Conservation (phyloP, 2,329 filamentous ascomycete species). For the Sporothrix schenckii region DNA sequence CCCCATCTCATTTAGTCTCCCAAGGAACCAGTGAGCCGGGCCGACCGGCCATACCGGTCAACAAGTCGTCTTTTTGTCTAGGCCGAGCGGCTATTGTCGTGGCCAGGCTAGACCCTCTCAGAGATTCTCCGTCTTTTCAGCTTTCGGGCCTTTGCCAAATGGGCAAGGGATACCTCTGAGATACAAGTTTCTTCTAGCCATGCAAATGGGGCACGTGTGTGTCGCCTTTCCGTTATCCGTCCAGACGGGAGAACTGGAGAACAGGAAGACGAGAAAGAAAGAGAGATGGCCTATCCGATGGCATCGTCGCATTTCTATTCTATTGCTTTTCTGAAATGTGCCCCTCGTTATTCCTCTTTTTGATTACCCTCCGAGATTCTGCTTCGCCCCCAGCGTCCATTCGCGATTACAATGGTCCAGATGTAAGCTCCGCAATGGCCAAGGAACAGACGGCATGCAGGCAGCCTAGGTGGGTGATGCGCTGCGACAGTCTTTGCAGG, state of each 20-base stretch:
- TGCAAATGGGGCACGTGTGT: background rate
- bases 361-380: background rate
- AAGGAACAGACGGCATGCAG: background rate
- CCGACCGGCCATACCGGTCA: slow-evolving; percentile 24
- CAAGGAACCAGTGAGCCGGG: slow-evolving; percentile 8
- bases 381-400: background rate
- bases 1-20: background rate
- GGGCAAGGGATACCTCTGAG: background rate
- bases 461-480: slow-evolving; percentile 10
- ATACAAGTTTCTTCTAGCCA: background rate
- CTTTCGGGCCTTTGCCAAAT: slow-evolving; percentile 3
- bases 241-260: background rate
- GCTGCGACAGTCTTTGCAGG: slow-evolving; percentile 14
- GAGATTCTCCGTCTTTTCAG: background rate
- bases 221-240: background rate
- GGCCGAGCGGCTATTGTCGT: background rate
- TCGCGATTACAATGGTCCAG: background rate
- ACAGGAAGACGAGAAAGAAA: too few species aligned
- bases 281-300: background rate
- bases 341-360: background rate
- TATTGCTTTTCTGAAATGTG: too few species aligned
- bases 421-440: background rate
- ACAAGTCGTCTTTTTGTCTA: background rate
- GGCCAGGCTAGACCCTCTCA: background rate
- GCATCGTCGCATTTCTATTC: slow-evolving; percentile 12